phyloP scores from a whole-genome alignment of 768 basidiomycete species.

The Russula olivacea region DNA sequence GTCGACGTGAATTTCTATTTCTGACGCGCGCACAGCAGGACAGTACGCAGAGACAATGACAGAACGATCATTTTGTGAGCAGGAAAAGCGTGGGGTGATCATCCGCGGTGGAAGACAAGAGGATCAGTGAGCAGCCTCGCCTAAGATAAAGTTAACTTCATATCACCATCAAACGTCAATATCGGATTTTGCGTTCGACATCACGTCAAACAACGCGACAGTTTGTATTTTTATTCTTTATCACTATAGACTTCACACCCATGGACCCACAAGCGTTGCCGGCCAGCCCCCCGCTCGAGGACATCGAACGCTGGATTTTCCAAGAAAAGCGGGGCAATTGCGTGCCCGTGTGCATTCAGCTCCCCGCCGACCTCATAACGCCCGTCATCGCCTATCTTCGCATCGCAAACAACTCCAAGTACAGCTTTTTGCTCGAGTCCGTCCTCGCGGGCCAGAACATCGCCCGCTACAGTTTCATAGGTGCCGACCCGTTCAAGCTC shows the following conservation, averaged over 20 bases:
- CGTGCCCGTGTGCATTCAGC: constrained; percentile 85
- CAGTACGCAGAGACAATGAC: constrained; percentile 60
- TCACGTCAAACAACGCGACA: background rate
- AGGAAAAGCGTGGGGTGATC: constrained; percentile 75
- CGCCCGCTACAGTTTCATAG: constrained; percentile 94
- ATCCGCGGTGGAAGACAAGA: constrained; percentile 33
- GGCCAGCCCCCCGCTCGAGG: constrained; percentile 65
- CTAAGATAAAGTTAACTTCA: background rate
- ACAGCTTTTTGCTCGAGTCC: constrained; percentile 93
- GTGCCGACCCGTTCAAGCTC: constrained; percentile 91
- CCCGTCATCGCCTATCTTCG: constrained; percentile 96
- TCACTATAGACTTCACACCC: background rate
- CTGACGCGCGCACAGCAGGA: constrained; percentile 66
- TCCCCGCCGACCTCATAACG: constrained; percentile 94
- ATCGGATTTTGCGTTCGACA: too few species aligned
- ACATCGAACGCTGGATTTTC: constrained; percentile 70
- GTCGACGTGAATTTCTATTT: constrained; percentile 74
- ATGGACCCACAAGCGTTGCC: constrained; percentile 41
- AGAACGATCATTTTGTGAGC: constrained; percentile 53
- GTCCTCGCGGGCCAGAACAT: constrained; percentile 86
- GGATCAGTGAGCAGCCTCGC: background rate
- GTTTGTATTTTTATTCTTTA: background rate
- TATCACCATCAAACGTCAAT: background rate
- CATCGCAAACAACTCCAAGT: constrained; percentile 84
- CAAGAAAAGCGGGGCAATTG: constrained; percentile 85